Base-by-base conservation (phyloP, 306 rosid species). In the Quercus rubra region DNA sequence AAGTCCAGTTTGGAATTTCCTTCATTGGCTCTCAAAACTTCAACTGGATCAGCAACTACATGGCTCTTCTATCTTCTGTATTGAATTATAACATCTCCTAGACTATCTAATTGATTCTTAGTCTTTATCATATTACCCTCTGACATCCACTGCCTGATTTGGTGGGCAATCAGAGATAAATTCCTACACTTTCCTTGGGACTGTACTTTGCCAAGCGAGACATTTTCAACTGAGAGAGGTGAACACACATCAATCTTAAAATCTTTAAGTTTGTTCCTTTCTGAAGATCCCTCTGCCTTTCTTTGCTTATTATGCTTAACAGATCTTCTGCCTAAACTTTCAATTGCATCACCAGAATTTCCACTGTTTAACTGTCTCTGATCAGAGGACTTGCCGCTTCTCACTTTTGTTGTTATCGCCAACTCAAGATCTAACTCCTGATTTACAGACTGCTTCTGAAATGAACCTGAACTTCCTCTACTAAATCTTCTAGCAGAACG, bases 41-140 rank as follows among this genome's bases (percentile, higher is more conserved):
- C 77, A 63, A 62, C 72, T 73, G 82, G 31, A 58, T 80, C 77
- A 72, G 80, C 79, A 67, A 43, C 82, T 56, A 82, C 72, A 83
- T 71, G 57, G 41, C 73, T 85, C 59, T 56, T 82, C 80, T 82
- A 85, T 85, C 86, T 90, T 83, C 80, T 85, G 73, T 75, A 73
- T 41, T 51, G 83, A 78, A 83, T 55, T 66, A 69, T 76, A 63
- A 68, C 82, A 51, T 81, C 78, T 69, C 77, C 77, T 19, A 8
- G 71, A 70, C 75, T 77, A 41, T 75, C 72, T 30, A 85, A 74
- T 80, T 66, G 80, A 77, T 81, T 74, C 64, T 70, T 80, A 61
- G 55, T 80, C 75, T 77, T 80, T 77, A 73, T 75, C 76, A 64
- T 20, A 57, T 63, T 69, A 21, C 74, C 43, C 69, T 52, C 75